Evolutionary conservation across 495 filamentous ascomycete species (phyloP), one percentile per base, ranked within the genome.

Genomic region (Tuber borchii): DNA sequence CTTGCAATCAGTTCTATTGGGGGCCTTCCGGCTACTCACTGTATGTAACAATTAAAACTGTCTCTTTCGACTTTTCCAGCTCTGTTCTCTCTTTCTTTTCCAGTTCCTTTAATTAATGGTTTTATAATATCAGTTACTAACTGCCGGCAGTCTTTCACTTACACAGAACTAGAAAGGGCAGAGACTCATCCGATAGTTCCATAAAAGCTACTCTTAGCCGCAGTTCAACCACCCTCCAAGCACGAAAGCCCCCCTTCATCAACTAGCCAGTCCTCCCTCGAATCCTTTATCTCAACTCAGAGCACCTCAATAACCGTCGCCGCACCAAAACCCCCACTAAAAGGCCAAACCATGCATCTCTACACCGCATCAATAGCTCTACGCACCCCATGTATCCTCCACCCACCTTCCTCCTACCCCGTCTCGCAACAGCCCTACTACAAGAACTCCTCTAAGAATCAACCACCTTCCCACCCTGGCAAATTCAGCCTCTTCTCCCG

Each of bases 401-500:
- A 94, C 85, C 72, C 73, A 95, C 96, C 81, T 97, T 97, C 82
- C 87, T 98, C 0, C 90, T 92, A 0, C 20, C 87, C 0, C n/a
- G n/a, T n/a, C 87, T 91, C 71, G 95, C 95, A 26, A 90, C 92
- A 72, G 84, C 85, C 7, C 88, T 98, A 19, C 87, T 97, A 0
- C 78, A 84, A 3, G 94, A 97, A 80, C 86, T 97, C 31, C 86
- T 97, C 0, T 84, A 88, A 22, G 93, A 97, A 85, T 88, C 91
- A 2, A 83, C 87, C n/a, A 88, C 92, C 1, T 97, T 94, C 82
- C 43, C 79, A 2, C 80, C 2, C 79, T 2, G 42, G 89, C 42
- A 88, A 88, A 1, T 97, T 97, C 79, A 91, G 93, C 78, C 85
- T 98, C 10, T 98, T 98, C 83, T 92, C 94, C 68, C 91, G 90